A percentile compares a stretch with the other conserved stretches of the same genome.
phyloP scores from a whole-genome alignment of 495 filamentous ascomycete species.

The Trichoderma reesei region DNA sequence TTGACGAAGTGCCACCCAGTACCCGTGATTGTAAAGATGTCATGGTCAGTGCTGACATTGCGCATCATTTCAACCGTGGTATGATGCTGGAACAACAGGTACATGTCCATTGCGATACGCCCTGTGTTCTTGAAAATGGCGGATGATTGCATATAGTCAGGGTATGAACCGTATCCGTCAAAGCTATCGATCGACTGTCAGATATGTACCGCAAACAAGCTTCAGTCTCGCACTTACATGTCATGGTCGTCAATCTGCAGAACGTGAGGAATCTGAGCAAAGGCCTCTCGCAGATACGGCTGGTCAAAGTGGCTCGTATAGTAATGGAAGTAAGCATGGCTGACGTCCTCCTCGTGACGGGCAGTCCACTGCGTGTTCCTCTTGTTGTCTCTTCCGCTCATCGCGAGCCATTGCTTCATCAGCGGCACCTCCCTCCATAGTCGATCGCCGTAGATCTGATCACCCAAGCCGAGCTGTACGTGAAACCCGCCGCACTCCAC shows the following conservation, averaged over 20 bases:
- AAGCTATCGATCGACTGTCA: constrained; percentile 46
- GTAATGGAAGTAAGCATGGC: constrained; percentile 96
- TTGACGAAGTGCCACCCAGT: constrained; percentile 98
- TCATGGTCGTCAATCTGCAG: constrained; percentile 94
- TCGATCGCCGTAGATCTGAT: constrained; percentile 92
- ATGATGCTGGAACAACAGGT: constrained; percentile 97
- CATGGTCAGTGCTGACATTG: constrained; percentile 71
- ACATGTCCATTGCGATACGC: constrained; percentile 95
- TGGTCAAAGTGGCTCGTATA: constrained; percentile 98
- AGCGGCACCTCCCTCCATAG: constrained; percentile 93
- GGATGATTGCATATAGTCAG: constrained; percentile 95
- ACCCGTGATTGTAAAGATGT: constrained; percentile 94
- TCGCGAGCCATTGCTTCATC: constrained; percentile 85
- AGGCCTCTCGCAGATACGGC: constrained; percentile 83
- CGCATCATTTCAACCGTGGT: constrained; percentile 90
- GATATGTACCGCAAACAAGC: no score
- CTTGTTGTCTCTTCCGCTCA: constrained; percentile 81
- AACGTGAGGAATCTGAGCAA: constrained; percentile 93
- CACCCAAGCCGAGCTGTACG: constrained; percentile 79
- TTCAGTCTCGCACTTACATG: constrained; percentile 57
- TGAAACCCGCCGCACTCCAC: constrained; percentile 94
- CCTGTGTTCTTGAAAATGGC: constrained; percentile 98
- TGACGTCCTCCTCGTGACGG: constrained; percentile 86
- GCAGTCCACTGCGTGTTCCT: constrained; percentile 88
- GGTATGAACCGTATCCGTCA: constrained; percentile 95